Evolutionary conservation across 1,284 basidiomycete species (phyloP).

Genomic region (Entoloma clypeatum): DNA sequence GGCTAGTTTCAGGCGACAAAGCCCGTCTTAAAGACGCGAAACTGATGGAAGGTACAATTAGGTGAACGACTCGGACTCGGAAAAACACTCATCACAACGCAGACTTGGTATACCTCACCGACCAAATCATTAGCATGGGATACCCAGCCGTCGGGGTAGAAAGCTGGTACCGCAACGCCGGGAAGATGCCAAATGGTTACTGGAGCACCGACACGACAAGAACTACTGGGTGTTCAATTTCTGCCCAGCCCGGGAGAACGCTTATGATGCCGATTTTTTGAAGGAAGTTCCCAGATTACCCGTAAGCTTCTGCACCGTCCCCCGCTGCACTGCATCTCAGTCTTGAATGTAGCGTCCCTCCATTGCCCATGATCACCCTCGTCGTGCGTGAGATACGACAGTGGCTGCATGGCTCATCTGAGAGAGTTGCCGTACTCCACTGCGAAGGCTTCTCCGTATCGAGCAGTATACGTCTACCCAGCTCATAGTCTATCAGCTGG

Average conservation of each 20-base stretch:
- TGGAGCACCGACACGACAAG: constrained; percentile 69
- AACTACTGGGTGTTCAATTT: constrained; percentile 87
- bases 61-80: background rate
- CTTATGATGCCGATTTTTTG: constrained; percentile 60
- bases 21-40: constrained; percentile 71
- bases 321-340: constrained; percentile 7
- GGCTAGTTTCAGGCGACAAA: constrained; percentile 72
- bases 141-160: constrained; percentile 83
- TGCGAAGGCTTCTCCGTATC: constrained; percentile 65
- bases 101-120: constrained; percentile 85
- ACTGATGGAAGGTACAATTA: constrained; percentile 32
- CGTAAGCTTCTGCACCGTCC: constrained; percentile 44
- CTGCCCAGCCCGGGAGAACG: constrained; percentile 73
- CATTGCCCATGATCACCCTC: constrained; percentile 75
- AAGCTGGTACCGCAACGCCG: constrained; percentile 79
- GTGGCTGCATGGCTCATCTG: constrained; percentile 70
- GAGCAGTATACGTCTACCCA: background rate
- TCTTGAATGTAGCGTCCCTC: constrained; percentile 58
- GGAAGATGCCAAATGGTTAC: constrained; percentile 75
- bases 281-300: constrained; percentile 83
- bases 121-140: constrained; percentile 84
- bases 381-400: constrained; percentile 73
- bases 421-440: constrained; percentile 79
- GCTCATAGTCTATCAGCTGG: constrained; percentile 46
- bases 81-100: background rate